Percentiles rank a stretch among this genome's conserved stretches.
phyloP scores from a whole-genome alignment of 495 filamentous ascomycete species.

The Margaritispora aquatica region DNA sequence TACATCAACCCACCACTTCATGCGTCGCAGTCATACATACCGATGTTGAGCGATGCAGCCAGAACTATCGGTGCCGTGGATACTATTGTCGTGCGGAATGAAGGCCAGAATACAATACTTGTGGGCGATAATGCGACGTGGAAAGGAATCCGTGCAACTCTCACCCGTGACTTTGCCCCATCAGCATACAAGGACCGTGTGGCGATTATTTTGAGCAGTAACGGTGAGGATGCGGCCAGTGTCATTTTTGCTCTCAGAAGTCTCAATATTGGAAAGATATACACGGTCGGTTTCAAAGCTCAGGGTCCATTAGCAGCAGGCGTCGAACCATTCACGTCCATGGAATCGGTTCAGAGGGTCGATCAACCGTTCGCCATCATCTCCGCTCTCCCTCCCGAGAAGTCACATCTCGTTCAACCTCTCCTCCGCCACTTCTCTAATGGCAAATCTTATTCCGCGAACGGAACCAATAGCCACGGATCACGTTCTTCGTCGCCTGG shows the following conservation, averaged over 20 bases:
- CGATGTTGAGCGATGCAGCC: conserved; percentile 62
- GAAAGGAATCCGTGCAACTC: conserved; percentile 75
- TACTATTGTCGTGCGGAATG: conserved; percentile 60
- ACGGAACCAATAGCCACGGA: not conserved
- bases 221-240: conserved; percentile 63
- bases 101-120: conserved; percentile 33
- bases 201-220: conserved; percentile 64
- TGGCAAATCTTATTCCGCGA: not conserved
- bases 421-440: conserved; percentile 57
- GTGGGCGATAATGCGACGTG: conserved; percentile 75
- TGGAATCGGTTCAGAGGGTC: conserved; percentile 70
- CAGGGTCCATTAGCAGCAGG: conserved; percentile 55
- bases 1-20: conserved; percentile 68
- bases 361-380: conserved; percentile 75
- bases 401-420: conserved; percentile 72
- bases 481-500: not conserved
- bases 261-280: conserved; percentile 70
- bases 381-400: conserved; percentile 69
- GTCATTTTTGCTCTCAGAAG: conserved; percentile 70
- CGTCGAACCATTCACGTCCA: conserved; percentile 68
- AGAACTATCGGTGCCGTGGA: conserved; percentile 72
- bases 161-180: conserved; percentile 74
- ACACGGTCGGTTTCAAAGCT: conserved; percentile 76
- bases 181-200: conserved; percentile 70
- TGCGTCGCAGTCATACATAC: conserved; percentile 48